These are phyloP conservation scores for Emmonsiellopsis sp. DNA, from an alignment of 2,329 filamentous ascomycete genomes.

Conservation along the genomic window DNA sequence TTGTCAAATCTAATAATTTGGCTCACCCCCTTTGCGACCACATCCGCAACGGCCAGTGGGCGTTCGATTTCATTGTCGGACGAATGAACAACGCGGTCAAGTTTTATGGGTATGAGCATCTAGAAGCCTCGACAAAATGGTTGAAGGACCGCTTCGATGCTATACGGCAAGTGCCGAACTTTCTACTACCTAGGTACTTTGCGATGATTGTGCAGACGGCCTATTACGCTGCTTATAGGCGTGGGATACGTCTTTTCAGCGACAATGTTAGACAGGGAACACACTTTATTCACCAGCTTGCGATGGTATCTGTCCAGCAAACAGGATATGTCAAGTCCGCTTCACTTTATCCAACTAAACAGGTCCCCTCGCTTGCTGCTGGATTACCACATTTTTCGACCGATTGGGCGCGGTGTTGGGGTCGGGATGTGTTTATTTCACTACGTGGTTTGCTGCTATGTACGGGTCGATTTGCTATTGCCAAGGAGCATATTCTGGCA, in stretches of 20 bases:
- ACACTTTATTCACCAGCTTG: slow-evolving; percentile 77
- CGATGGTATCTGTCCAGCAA: slow-evolving; percentile 86
- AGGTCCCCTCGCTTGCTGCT: slow-evolving; percentile 79
- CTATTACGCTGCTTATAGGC: slow-evolving; percentile 73
- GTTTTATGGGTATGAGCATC: slow-evolving; percentile 49
- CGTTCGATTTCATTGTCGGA: slow-evolving; percentile 74
- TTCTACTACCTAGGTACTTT: slow-evolving; percentile 87
- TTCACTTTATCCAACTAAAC: slow-evolving; percentile 77
- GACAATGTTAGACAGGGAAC: slow-evolving; percentile 70
- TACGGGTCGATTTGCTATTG: slow-evolving; percentile 78
- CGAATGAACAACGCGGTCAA: slow-evolving; percentile 65
- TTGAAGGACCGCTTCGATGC: slow-evolving; percentile 76
- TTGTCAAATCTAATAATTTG: slow-evolving; percentile 81
- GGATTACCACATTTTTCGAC: slow-evolving; percentile 89
- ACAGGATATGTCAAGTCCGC: slow-evolving; percentile 83
- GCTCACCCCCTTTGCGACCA: slow-evolving; percentile 92
- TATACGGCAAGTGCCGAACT: slow-evolving; percentile 74
- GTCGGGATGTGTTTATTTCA: slow-evolving; percentile 93
- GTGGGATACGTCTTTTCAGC: slow-evolving; percentile 69
- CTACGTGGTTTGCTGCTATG: slow-evolving; percentile 84
- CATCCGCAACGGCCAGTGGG: slow-evolving; percentile 83
- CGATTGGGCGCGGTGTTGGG: slow-evolving; percentile 95
- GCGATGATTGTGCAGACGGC: slow-evolving; percentile 78
- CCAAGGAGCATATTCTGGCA: slow-evolving; percentile 85
- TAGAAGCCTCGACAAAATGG: slow-evolving; percentile 65